These are phyloP conservation scores for Porogramme epimiltina DNA, from an alignment of 1,284 basidiomycete species.

Conservation along the genomic window DNA sequence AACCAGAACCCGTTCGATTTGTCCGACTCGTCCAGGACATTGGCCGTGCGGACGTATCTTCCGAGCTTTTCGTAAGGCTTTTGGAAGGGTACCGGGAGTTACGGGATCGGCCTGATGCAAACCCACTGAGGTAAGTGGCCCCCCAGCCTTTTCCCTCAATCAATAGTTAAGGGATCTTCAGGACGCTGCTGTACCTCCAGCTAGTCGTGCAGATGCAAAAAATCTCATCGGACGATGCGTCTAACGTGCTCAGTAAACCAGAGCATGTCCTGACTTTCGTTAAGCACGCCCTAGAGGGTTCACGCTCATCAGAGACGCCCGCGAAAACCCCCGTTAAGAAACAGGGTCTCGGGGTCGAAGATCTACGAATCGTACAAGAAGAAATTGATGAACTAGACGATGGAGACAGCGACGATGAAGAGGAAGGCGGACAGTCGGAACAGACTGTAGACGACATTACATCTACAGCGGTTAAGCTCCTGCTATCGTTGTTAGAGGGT, in stretches of 20 bases:
- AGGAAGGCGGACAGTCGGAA: conserved; percentile 33
- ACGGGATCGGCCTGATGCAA: conserved; percentile 42
- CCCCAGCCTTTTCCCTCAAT: not conserved
- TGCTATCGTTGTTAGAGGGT: conserved; percentile 87
- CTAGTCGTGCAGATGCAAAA: conserved; percentile 80
- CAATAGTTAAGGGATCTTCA: conserved; percentile 32
- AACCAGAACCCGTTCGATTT: conserved; percentile 73
- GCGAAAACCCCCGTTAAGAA: conserved; percentile 3
- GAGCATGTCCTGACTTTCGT: conserved; percentile 79
- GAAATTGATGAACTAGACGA: conserved; percentile 36
- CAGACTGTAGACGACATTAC: conserved; percentile 56
- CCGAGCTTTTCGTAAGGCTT: conserved; percentile 71
- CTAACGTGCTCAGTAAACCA: conserved; percentile 70
- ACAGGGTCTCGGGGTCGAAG: conserved; percentile 37
- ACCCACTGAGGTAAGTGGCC: conserved; percentile 54
- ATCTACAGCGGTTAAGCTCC: conserved; percentile 74
- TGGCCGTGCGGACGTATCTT: conserved; percentile 68
- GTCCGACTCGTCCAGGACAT: conserved; percentile 65
- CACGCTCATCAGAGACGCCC: conserved; percentile 22
- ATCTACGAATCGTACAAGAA: conserved; percentile 45
- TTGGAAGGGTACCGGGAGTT: conserved; percentile 69
- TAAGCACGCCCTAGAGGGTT: conserved; percentile 60
- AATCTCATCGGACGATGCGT: conserved; percentile 53
- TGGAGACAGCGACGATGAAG: conserved; percentile 66
- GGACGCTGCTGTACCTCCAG: conserved; percentile 70